Base-by-base conservation (phyloP, 768 basidiomycete genomes). In the Rhodotorula paludigena region DNA sequence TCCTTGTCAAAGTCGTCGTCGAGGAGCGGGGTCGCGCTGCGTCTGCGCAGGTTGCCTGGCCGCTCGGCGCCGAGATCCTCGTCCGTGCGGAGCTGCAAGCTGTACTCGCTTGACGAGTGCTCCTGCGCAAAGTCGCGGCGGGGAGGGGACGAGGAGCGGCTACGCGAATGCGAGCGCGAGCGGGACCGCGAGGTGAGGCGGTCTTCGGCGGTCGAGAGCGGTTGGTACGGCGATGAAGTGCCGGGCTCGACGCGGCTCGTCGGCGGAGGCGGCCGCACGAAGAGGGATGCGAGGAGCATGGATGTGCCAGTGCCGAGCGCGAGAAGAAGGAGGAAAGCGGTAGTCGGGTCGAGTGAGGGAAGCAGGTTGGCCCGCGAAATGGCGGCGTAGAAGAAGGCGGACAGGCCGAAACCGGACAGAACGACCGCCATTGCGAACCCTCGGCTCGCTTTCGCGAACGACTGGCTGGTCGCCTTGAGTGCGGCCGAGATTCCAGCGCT, bases 321-420 rank as follows among this genome's bases (percentile, higher is more conserved):
- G 39, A 73, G 72, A 39, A 63, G 48, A n/a, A 64, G 49, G 38
- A 73, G 68, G 42, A 73, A 73, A 23, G 53, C 48, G 0, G 58
- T 53, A 3, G 64, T 73, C 18, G 72, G 60, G 45, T 73, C 68
- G 20, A 32, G 44, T 7, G 60, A n/a, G 28, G 52, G 28, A 28
- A 55, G 23, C 57, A 68, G 52, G 25, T 61, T 54, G 16, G 60
- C 63, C 36, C 64, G 66, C 6, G 66, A 53, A 35, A 72, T 36
- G 5, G 66, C 39, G 20, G 71, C 68, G 45, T 72, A 69, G 63
- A 69, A 64, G 52, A 69, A 69, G 20, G 68, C 68, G 9, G 33
- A 39, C 12, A 69, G 48, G 0, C 68, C 68, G 55, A 64, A 69
- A 25, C 68, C 51, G 30, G 54, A 52, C 18, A 69, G 45, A 2